phyloP scores from a whole-genome alignment of 2,329 filamentous ascomycete genomes.

The Colletotrichum sp. region DNA sequence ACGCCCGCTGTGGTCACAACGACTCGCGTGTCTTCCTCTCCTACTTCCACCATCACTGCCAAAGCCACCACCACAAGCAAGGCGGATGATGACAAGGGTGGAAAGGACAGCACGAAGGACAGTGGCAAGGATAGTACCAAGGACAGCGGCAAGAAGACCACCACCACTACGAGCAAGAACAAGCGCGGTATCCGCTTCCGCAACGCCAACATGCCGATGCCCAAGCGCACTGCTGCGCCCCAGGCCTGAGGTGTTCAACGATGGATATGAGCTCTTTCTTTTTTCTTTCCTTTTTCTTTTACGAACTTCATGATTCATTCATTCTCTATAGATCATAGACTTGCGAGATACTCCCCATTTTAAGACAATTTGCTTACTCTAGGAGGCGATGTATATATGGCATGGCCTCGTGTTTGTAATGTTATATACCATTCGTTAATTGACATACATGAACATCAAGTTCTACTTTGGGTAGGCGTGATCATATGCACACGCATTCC shows the following conservation, averaged over 20 bases:
- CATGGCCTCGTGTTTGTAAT: not conserved
- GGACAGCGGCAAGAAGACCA: not conserved
- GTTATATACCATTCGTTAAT: not conserved
- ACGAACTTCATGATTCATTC: not conserved
- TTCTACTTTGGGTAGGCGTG: too few species aligned
- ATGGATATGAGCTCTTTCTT: not conserved
- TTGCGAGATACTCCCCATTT: not conserved
- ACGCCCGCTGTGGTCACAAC: not conserved
- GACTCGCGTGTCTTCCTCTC: not conserved
- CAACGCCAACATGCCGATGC: not conserved
- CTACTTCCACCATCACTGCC: not conserved
- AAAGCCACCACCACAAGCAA: not conserved
- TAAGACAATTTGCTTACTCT: not conserved
- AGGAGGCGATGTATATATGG: not conserved
- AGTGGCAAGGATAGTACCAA: not conserved
- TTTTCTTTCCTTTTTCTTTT: not conserved
- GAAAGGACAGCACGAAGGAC: not conserved
- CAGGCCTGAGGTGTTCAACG: not conserved
- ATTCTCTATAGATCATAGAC: not conserved
- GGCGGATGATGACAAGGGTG: not conserved
- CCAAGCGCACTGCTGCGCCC: not conserved
- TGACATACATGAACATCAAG: too few species aligned
- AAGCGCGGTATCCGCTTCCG: conserved; percentile 4
- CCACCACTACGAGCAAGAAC: not conserved
- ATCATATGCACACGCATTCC: too few species aligned